Evolutionary conservation across 139 green algal genomes (phyloP).

Genomic region (Chlorella sp.): DNA sequence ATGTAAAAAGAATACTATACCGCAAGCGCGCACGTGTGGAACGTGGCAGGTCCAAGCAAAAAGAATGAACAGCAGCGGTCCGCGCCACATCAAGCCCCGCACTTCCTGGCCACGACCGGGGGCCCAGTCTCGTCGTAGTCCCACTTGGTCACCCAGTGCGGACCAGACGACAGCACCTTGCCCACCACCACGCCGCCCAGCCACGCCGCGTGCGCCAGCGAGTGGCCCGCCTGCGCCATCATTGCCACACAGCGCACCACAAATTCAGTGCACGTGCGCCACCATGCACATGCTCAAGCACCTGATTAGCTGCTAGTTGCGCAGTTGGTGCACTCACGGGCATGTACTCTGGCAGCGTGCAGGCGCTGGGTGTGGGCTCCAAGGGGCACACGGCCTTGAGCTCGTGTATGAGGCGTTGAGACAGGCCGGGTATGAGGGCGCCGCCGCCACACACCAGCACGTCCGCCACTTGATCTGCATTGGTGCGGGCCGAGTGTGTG

Average conservation of each 20-base stretch:
- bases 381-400: background rate
- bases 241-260: too few species aligned
- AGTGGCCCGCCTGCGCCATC: background rate
- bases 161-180: conserved; percentile 63
- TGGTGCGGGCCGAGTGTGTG: too few species aligned
- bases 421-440: background rate
- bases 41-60: too few species aligned
- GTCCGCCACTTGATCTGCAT: background rate
- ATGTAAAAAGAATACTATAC: background rate
- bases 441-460: background rate
- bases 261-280: too few species aligned
- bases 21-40: too few species aligned
- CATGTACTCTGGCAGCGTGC: conserved; percentile 29
- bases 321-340: background rate
- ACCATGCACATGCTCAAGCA: background rate
- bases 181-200: conserved; percentile 82
- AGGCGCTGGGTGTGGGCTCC: background rate
- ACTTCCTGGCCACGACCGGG: conserved; percentile 63
- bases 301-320: background rate
- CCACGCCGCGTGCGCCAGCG: conserved; percentile 52
- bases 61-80: background rate
- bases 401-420: background rate
- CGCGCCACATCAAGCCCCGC: background rate
- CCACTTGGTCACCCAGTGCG: conserved; percentile 66
- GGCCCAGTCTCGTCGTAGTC: conserved; percentile 86